A percentile compares a stretch with the other conserved stretches of the same genome.
Conservation (phyloP, 805 yeast genomes). For the Sugiyamaella americana region DNA sequence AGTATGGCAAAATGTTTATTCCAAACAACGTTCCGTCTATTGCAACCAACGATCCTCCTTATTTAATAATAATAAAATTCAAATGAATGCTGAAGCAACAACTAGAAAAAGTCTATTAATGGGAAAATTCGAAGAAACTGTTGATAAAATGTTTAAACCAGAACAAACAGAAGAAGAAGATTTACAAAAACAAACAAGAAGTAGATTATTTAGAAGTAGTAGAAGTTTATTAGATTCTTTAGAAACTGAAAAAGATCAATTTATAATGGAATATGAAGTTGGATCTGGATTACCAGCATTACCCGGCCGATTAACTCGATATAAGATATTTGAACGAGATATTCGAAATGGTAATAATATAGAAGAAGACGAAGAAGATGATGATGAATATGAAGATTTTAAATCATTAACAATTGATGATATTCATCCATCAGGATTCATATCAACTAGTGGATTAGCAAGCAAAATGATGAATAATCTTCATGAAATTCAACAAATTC, state of each 20-base stretch:
- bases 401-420: slow-evolving; percentile 27
- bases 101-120: slow-evolving; percentile 60
- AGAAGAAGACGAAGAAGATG: slow-evolving; percentile 39
- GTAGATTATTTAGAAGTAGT: slow-evolving; percentile 13
- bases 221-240: slow-evolving; percentile 18
- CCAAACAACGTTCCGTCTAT: slow-evolving; percentile 70
- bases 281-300: slow-evolving; percentile 73
- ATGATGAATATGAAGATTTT: slow-evolving; percentile 40
- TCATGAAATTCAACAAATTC: slow-evolving; percentile 74
- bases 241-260: slow-evolving; percentile 34
- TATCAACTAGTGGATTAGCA: slow-evolving; percentile 51
- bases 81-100: slow-evolving; percentile 63
- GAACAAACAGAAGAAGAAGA: slow-evolving; percentile 10
- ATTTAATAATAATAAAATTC: slow-evolving; percentile 54
- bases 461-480: slow-evolving; percentile 60
- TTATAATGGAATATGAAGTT: slow-evolving; percentile 70
- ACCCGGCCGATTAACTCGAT: slow-evolving; percentile 34
- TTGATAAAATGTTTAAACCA: slow-evolving; percentile 22
- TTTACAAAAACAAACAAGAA: slow-evolving; percentile 1
- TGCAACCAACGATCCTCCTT: slow-evolving; percentile 62
- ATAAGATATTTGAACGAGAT: slow-evolving; percentile 35
- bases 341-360: slow-evolving; percentile 33
- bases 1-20: slow-evolving; percentile 79
- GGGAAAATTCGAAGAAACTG: slow-evolving; percentile 44
- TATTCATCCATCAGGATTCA: slow-evolving; percentile 36